Evolutionary conservation across 192 early-diverging fungal species (phyloP).

Genomic region (Umbelopsis vinacea): DNA sequence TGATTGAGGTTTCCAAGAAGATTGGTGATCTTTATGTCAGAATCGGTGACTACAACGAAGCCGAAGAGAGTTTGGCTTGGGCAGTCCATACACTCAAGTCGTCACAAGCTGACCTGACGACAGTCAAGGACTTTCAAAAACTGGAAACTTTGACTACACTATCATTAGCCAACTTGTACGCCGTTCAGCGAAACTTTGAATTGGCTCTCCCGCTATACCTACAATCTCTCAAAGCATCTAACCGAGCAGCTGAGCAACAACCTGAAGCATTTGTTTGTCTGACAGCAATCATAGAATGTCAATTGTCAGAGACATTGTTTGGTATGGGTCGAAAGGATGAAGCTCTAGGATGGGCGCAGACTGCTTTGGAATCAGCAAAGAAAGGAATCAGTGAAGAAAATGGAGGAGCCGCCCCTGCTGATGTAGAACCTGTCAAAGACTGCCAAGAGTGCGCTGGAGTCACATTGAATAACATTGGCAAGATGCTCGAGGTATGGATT

Average conservation of each 20-base stretch:
- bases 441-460: slow-evolving; percentile 62
- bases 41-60: slow-evolving; percentile 38
- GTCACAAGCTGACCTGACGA: background rate
- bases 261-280: slow-evolving; percentile 49
- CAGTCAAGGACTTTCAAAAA: background rate
- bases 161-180: slow-evolving; percentile 56
- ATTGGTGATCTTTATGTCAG: slow-evolving; percentile 43
- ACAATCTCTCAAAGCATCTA: slow-evolving; percentile 43
- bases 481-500: slow-evolving; percentile 51
- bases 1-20: slow-evolving; percentile 39
- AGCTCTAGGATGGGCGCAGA: slow-evolving; percentile 61
- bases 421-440: slow-evolving; percentile 29
- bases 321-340: slow-evolving; percentile 51
- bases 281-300: slow-evolving; percentile 54
- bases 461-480: slow-evolving; percentile 53
- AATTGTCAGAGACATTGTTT: slow-evolving; percentile 56
- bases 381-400: slow-evolving; percentile 31
- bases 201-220: slow-evolving; percentile 53
- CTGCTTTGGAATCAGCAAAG: slow-evolving; percentile 48
- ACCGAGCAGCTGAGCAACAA: background rate
- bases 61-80: slow-evolving; percentile 55
- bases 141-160: background rate
- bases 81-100: slow-evolving; percentile 37
- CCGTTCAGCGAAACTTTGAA: slow-evolving; percentile 48
- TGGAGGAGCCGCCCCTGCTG: background rate